phyloP scores from a whole-genome alignment of 2,329 filamentous ascomycete genomes.

The Colletotrichum orchidophilum region DNA sequence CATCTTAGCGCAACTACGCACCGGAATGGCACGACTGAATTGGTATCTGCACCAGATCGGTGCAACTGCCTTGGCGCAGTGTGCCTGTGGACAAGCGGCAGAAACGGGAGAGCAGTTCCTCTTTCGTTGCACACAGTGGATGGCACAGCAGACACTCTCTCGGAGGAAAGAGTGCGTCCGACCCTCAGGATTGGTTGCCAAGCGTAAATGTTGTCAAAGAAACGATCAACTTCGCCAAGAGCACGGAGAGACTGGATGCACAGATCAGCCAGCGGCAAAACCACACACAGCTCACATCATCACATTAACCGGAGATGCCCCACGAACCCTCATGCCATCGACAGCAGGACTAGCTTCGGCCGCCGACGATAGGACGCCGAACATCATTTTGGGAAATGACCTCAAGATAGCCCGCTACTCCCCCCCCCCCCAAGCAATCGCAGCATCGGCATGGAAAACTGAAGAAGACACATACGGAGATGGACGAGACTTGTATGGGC shows the following conservation, averaged over 20 bases:
- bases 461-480: neutral
- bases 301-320: neutral
- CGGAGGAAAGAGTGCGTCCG: neutral
- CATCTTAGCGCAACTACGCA: neutral
- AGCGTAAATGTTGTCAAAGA: neutral
- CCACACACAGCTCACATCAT: neutral
- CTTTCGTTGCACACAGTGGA: constrained; percentile 39
- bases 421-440: neutral
- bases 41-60: constrained; percentile 30
- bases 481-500: neutral
- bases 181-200: neutral
- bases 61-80: constrained; percentile 21
- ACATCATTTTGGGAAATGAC: neutral
- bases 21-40: constrained; percentile 32
- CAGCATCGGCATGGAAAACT: neutral
- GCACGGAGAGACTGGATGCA: neutral
- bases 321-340: neutral
- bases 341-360: neutral
- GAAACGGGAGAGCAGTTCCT: constrained; percentile 35
- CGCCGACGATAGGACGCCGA: neutral
- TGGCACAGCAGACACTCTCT: constrained; percentile 13
- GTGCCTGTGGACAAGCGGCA: constrained; percentile 34
- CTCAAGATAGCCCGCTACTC: neutral
- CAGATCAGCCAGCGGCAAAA: neutral
- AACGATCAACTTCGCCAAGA: neutral